Percentiles rank a stretch among this genome's conserved stretches.
Conservation (phyloP, 2,329 filamentous ascomycete genomes). For the Truncatella angustata region DNA sequence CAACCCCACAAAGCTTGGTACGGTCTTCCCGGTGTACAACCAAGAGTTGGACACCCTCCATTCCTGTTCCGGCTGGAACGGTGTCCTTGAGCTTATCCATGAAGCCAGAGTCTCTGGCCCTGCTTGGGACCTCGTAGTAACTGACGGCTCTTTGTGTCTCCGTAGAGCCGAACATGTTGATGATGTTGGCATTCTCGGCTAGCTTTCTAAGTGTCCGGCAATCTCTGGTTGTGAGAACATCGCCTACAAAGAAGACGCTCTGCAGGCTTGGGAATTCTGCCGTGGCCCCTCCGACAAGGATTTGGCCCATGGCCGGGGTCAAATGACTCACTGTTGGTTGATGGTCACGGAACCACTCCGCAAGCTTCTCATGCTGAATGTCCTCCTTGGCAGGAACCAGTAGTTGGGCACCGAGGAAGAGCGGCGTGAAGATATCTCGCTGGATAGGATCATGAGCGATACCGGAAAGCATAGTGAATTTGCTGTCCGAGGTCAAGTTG, state of each 20-base stretch:
- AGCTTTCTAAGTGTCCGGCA: conserved; percentile 74
- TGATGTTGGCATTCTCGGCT: conserved; percentile 70
- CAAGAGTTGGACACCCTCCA: conserved; percentile 72
- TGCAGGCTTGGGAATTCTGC: conserved; percentile 76
- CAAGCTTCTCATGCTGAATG: conserved; percentile 81
- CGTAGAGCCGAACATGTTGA: conserved; percentile 88
- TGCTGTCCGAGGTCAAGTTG: conserved; percentile 66
- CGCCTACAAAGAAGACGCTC: conserved; percentile 86
- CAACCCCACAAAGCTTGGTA: conserved; percentile 62
- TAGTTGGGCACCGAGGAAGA: conserved; percentile 80
- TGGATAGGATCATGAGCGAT: conserved; percentile 76
- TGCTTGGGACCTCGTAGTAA: conserved; percentile 69
- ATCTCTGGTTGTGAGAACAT: conserved; percentile 82
- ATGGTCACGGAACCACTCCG: conserved; percentile 82
- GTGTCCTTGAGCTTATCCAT: conserved; percentile 66
- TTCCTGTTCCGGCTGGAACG: conserved; percentile 71
- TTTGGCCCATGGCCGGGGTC: conserved; percentile 95
- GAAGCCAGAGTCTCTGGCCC: conserved; percentile 55
- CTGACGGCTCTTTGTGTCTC: conserved; percentile 77
- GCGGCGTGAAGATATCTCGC: conserved; percentile 81
- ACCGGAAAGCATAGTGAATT: conserved; percentile 80
- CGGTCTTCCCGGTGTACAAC: conserved; percentile 63
- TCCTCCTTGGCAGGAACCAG: conserved; percentile 78
- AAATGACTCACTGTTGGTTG: conserved; percentile 79
- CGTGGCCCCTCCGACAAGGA: conserved; percentile 80